These are phyloP conservation scores for Aquilaria sinensis DNA, from an alignment of 345 rosid species.

Conservation along the genomic window DNA sequence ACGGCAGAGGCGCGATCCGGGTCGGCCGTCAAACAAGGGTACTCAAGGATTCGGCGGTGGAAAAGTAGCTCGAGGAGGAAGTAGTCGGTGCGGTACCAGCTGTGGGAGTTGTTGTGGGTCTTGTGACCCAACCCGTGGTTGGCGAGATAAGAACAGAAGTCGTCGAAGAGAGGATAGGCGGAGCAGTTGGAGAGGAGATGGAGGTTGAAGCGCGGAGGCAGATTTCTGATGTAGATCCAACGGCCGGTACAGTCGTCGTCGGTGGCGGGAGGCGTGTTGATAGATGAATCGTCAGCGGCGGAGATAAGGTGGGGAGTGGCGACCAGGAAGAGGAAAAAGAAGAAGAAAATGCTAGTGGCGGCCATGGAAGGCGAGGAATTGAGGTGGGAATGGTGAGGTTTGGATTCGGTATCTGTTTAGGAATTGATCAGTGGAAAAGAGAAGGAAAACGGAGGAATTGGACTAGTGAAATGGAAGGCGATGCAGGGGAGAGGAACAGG, in stretches of 20 bases:
- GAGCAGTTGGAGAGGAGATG: conserved; percentile 84
- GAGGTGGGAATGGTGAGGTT: conserved; percentile 1
- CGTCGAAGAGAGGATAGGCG: conserved; percentile 46
- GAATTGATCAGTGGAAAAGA: too few relatives aligned
- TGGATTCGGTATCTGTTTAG: too few relatives aligned
- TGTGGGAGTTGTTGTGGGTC: conserved; percentile 72
- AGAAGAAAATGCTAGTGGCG: conserved; percentile 9
- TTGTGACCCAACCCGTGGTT: conserved; percentile 90
- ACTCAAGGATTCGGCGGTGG: conserved; percentile 83
- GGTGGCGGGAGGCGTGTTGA: neutral
- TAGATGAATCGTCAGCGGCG: conserved; percentile 12
- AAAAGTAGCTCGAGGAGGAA: conserved; percentile 66
- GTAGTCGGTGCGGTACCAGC: conserved; percentile 87
- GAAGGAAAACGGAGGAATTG: neutral
- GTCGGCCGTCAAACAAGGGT: conserved; percentile 77
- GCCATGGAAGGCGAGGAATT: conserved; percentile 25
- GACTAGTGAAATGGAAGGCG: neutral
- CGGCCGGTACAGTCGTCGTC: conserved; percentile 47
- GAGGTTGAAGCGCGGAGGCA: conserved; percentile 75
- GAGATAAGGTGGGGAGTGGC: conserved; percentile 28
- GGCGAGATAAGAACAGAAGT: conserved; percentile 64
- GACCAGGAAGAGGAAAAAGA: conserved; percentile 18
- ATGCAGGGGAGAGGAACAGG: neutral
- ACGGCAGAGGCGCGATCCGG: conserved; percentile 64
- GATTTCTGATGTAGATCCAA: conserved; percentile 83